Base-by-base conservation (phyloP, 2,329 filamentous ascomycete species). In the Aureobasidium uvarum region DNA sequence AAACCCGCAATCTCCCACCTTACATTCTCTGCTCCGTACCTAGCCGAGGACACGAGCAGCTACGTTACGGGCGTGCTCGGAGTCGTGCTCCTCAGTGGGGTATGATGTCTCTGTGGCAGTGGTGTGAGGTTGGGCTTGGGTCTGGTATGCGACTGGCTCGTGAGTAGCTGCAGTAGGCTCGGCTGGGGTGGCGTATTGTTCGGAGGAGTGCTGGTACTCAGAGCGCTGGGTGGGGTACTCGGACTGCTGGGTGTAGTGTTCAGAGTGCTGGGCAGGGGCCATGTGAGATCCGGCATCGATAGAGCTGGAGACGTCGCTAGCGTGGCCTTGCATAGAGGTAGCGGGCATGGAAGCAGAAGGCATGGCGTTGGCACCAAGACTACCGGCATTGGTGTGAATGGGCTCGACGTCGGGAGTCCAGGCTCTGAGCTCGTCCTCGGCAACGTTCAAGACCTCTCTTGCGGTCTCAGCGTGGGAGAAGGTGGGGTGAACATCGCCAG, bases 371-470 rank as follows among this genome's bases (percentile, higher is more conserved):
- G 73, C 70, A 28, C 82, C 82, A 43, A 86, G 73, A 33, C 77
- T 77, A 11, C 78, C 80, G 7, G 81, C 80, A 3, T 79, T 75
- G 7, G 79, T 81, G 18, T 77, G 73, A 63, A 89, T 81, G 2
- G 85, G 83, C 69, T 86, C 83, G 14, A 85, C 72, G 31, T 78
- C 79, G 33, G 84, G 77, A 64, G 81, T 77, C 91, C 94, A 98
- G 46, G 86, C 84, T 64, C 88, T 86, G 67, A 99, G 85, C 71
- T 96, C 91, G 63, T 91, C 89, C 77, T 99, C 95, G 48, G 92
- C 93, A 68, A 97, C 93, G 72, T 96, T 95, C 31, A 99, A 85
- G 52, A 98, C 86, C 75, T 96, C 90, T 62, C 92, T 87, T 2
- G 91, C 92, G 69, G 89, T 86, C 14, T 84, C 80, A 10, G 79